Evolutionary conservation across 164 flowering plant species (phyloP), one percentile per base, ranked within the genome.

Genomic region (Echeveria elegans): DNA sequence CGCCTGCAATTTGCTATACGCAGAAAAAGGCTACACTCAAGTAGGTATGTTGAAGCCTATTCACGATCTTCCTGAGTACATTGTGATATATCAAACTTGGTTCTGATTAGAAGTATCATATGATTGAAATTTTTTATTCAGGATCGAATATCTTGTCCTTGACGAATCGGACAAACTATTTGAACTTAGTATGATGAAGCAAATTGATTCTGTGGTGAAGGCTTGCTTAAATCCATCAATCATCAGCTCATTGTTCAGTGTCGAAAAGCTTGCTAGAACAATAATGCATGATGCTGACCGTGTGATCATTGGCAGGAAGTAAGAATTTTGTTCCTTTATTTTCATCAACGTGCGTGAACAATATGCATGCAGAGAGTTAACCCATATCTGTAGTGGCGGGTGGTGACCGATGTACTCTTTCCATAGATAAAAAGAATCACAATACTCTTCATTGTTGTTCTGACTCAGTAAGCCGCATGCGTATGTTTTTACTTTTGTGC

Each of bases 231-330:
- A 89, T 77, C 96, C 97, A 61, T 88, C 94, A 36, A 84, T 94
- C 63, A 26, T 87, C 32, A 88, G 97, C 6, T 81, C 96, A 34
- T 62, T 94, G 70, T 92, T 91, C 67, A 95, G 97, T 80, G 97
- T 95, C 68, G 97, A 94, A 77, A 94, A 94, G 69, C 88, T 89
- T 75, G 97, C 97, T 71, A 89, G 99, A 34, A 81, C 96, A 32
- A 81, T 89, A 66, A 95, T 95, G 99, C 99, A 89, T 79, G 97
- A 91, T 79, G 99, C 97, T 63, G 92, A 92, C 72, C 89, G 99
- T 62, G 82, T 95, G 61, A 88, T 95, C 67, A 77, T 95, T 71
- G 97, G 99, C 68, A 77, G 89, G 67, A 95, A 95, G 99, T 94
- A 82, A 84, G 97, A 24, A 23, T 24, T 53, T 53, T 29, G 23